Percentiles rank a stretch among this genome's conserved stretches.
Evolutionary conservation across 176 grass and related monocot species (phyloP).

Genomic region (Triticum aestivum): IWGSC_CS_RefSeq_v2.1 NC_057803.1:68143342-68143841

Average conservation of each 20-base stretch:
- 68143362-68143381: slow-evolving; percentile 24
- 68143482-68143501: neutral
- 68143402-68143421: slow-evolving; percentile 90
- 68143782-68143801: neutral
- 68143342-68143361: neutral
- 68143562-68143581: slow-evolving; percentile 2
- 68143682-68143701: slow-evolving; percentile 6
- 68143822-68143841: neutral
- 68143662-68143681: neutral
- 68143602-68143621: neutral
- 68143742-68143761: neutral
- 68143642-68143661: neutral
- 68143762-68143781: neutral
- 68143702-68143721: neutral
- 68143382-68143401: slow-evolving; percentile 78
- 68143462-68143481: slow-evolving; percentile 1
- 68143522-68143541: slow-evolving; percentile 3
- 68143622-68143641: slow-evolving; percentile 14
- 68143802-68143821: neutral
- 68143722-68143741: neutral
- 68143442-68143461: slow-evolving; percentile 44
- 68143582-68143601: neutral
- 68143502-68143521: neutral
- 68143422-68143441: slow-evolving; percentile 98
- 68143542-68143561: neutral